phyloP scores from a whole-genome alignment of 306 rosid genomes.

The Trichosanthes truncata region DNA sequence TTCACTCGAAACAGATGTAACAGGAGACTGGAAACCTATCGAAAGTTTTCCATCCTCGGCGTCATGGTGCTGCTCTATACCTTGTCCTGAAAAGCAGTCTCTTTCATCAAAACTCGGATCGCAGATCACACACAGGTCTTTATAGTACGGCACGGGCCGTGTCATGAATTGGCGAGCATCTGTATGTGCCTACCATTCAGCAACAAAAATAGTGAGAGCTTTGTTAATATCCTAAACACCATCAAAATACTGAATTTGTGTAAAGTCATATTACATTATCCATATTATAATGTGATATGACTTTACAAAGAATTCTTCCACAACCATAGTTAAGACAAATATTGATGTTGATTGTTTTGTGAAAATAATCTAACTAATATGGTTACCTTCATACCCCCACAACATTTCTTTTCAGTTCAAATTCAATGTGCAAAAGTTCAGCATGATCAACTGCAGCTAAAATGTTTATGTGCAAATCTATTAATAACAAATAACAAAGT shows the following conservation, averaged over 20 bases:
- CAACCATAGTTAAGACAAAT: neutral
- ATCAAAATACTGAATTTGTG: neutral
- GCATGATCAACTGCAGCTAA: neutral
- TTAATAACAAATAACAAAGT: neutral
- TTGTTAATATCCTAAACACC: neutral
- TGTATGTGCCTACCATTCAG: conserved; percentile 47
- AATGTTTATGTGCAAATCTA: neutral
- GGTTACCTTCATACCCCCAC: neutral
- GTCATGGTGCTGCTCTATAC: conserved; percentile 28
- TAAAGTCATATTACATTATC: too few species aligned
- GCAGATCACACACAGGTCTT: conserved; percentile 54
- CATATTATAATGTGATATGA: neutral
- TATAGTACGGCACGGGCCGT: conserved; percentile 56
- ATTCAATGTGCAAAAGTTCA: neutral
- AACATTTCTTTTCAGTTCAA: neutral
- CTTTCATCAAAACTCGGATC: conserved; percentile 38
- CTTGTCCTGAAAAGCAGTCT: conserved; percentile 29
- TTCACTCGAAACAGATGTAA: conserved; percentile 30
- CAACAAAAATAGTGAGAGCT: neutral
- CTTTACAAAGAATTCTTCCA: neutral
- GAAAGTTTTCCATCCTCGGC: conserved; percentile 19
- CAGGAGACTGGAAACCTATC: conserved; percentile 28
- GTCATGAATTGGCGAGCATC: conserved; percentile 77
- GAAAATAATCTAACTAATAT: neutral
- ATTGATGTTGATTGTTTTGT: neutral